Conservation (phyloP, 1,139 yeast genomes). For the Magnusiomyces suaveolens region DNA sequence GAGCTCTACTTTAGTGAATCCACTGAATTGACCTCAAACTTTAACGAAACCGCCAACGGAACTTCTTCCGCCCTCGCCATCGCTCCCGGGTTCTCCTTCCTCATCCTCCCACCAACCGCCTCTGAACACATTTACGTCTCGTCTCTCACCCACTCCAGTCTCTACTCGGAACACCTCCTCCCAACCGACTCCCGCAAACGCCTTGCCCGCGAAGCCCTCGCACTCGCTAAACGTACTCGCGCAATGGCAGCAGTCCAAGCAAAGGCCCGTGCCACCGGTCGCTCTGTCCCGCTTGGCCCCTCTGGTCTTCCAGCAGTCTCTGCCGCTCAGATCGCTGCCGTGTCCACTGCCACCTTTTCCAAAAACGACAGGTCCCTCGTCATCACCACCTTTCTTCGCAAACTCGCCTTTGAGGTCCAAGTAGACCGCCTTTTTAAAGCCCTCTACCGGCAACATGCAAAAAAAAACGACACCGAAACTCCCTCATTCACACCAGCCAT, state of each 20-base stretch:
- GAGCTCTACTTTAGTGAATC: slow-evolving; percentile 23
- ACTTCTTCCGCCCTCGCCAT: slow-evolving; percentile 19
- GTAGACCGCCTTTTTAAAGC: slow-evolving; percentile 50
- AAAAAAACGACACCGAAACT: slow-evolving; percentile 7
- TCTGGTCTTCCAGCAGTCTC: neutral
- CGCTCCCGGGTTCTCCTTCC: slow-evolving; percentile 34
- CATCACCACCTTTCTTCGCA: slow-evolving; percentile 40
- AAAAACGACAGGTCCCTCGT: slow-evolving; percentile 40
- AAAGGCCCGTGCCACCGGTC: slow-evolving; percentile 1
- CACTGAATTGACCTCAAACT: neutral
- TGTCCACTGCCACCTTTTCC: slow-evolving; percentile 21
- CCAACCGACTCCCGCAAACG: slow-evolving; percentile 31
- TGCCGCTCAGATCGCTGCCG: slow-evolving; percentile 1
- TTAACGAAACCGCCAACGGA: slow-evolving; percentile 73
- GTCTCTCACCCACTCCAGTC: slow-evolving; percentile 35
- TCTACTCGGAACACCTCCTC: slow-evolving; percentile 46
- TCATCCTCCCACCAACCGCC: slow-evolving; percentile 38
- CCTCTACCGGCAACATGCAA: slow-evolving; percentile 12
- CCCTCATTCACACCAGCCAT: slow-evolving; percentile 3
- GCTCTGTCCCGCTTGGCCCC: neutral
- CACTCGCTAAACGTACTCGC: slow-evolving; percentile 12
- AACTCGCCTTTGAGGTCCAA: slow-evolving; percentile 51
- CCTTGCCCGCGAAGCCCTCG: slow-evolving; percentile 32
- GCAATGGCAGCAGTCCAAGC: neutral
- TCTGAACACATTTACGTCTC: slow-evolving; percentile 39